phyloP scores from a whole-genome alignment of 768 basidiomycete genomes.

The Mycena pura region DNA sequence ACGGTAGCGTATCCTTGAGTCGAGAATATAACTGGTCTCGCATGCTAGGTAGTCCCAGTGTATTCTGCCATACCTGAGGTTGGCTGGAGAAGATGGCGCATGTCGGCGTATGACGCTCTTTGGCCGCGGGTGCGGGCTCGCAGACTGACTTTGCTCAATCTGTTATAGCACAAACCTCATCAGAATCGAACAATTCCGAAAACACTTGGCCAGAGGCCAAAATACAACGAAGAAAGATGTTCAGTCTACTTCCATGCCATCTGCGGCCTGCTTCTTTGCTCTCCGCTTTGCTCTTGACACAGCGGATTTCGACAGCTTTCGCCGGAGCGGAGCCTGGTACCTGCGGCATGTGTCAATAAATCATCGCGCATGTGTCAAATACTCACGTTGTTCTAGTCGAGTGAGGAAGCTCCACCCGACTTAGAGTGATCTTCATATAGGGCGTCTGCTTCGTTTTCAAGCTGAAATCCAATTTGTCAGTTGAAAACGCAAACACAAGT shows the following conservation, averaged over 20 bases:
- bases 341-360: conserved; percentile 39
- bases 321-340: conserved; percentile 59
- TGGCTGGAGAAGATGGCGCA: too few relatives aligned
- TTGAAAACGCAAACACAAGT: background rate
- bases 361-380: background rate
- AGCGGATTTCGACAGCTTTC: conserved; percentile 64
- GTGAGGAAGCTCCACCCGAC: conserved; percentile 49
- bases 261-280: conserved; percentile 35
- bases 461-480: conserved; percentile 41
- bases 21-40: too few relatives aligned
- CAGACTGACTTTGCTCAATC: too few relatives aligned
- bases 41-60: too few relatives aligned
- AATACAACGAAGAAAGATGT: too few relatives aligned
- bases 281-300: conserved; percentile 53
- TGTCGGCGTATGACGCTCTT: too few relatives aligned
- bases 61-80: too few relatives aligned
- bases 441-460: conserved; percentile 62
- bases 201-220: too few relatives aligned
- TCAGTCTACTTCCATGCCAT: background rate
- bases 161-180: too few relatives aligned
- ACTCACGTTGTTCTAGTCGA: conserved; percentile 61
- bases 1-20: too few relatives aligned
- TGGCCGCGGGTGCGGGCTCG: too few relatives aligned
- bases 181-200: too few relatives aligned
- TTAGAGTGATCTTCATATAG: conserved; percentile 75